Percentiles rank a stretch among this genome's conserved stretches.
Conservation (phyloP, 257 asterid genomes). For the Solanum corneliomulleri region DNA sequence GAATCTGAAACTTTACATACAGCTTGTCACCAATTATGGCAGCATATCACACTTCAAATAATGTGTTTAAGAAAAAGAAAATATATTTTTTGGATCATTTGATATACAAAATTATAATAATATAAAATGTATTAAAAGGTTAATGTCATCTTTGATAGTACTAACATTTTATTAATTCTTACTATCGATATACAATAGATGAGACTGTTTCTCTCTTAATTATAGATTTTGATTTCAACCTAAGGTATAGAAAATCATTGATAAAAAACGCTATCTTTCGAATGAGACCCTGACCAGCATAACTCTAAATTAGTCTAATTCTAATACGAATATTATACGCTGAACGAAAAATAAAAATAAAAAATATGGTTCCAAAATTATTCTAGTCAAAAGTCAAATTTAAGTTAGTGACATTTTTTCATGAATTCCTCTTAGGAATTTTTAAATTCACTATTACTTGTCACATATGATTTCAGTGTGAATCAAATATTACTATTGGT, state of each 20-base stretch:
- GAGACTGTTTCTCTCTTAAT: no score
- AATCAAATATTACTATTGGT: neutral
- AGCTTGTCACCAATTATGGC: neutral
- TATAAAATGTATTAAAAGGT: neutral
- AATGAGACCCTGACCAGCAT: neutral
- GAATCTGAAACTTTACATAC: neutral
- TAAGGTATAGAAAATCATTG: no score
- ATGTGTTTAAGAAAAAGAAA: neutral
- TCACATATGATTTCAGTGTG: neutral
- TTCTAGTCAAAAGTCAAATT: neutral
- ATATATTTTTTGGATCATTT: neutral
- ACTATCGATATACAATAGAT: no score
- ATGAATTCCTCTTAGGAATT: neutral
- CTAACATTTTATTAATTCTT: neutral
- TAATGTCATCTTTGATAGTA: neutral
- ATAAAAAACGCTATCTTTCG: neutral
- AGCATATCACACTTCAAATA: neutral
- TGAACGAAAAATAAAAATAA: no score
- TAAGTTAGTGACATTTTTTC: neutral
- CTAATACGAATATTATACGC: rapidly evolving
- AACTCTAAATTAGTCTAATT: neutral
- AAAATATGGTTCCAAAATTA: neutral
- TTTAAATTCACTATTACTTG: neutral
- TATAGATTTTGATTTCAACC: no score
- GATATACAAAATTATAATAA: neutral